Percentiles rank a stretch among this genome's conserved stretches.
phyloP scores from a whole-genome alignment of 129 eudicot species.

The Pulicaria dysenterica region DNA sequence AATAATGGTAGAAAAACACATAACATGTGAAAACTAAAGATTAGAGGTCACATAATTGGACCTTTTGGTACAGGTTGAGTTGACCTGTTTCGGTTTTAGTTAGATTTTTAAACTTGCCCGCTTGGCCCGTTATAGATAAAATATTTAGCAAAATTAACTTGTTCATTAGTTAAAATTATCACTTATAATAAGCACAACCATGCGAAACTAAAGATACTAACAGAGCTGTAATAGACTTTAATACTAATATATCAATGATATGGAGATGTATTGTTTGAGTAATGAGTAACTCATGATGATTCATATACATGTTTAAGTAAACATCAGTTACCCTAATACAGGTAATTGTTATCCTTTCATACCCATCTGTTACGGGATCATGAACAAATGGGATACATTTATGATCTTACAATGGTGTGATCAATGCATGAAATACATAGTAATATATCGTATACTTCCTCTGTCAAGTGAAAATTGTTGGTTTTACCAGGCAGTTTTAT shows the following conservation, averaged over 20 bases:
- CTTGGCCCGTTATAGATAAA: no score
- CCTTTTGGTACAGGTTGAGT: no score
- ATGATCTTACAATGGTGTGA: background rate
- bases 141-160: no score
- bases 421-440: background rate
- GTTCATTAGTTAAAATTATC: no score
- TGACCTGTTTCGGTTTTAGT: no score
- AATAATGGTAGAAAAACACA: conserved; percentile 2
- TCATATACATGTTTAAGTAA: background rate
- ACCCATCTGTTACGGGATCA: background rate
- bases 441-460: background rate
- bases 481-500: background rate
- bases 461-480: background rate
- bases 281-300: background rate
- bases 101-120: no score
- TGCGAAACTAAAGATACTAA: background rate
- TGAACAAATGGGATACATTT: conserved; percentile 3
- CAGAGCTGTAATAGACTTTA: background rate
- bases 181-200: background rate
- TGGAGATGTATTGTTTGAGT: background rate
- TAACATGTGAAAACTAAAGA: background rate
- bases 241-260: background rate
- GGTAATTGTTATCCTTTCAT: background rate
- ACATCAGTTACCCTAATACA: background rate
- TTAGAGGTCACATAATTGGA: background rate